Base-by-base conservation (phyloP, 2,329 filamentous ascomycete species). In the Ascochyta fabae region DNA sequence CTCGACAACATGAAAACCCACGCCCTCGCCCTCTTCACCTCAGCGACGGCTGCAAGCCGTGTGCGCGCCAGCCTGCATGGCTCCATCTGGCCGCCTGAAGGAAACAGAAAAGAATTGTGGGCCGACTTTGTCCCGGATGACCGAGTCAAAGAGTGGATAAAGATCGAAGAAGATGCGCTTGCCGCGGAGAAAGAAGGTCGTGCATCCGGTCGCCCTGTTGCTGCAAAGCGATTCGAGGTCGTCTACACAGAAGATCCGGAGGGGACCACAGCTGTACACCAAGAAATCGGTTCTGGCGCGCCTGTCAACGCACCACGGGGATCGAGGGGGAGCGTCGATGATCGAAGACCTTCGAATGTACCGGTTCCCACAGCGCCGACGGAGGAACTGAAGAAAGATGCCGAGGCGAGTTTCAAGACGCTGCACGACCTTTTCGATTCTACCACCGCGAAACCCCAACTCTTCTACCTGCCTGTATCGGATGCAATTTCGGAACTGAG, bases 1-100 rank as follows among this genome's bases (percentile, higher is more conserved):
- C 82, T 98, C 35, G 94, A 98, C 72, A 82, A 83, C 29, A 90
- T 98, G 68, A 88, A 90, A 61, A 96, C 93, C 0, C 95, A 99
- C 73, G 92, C 92, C 8, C 90, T 97, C 69, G 89, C 88, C 34
- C 79, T 85, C 23, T 94, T 98, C 72, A 79, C 81, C 40, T 88
- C 82, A 41, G 79, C 86, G 9, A 80, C 87, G 3, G 88, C 89
- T 3, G 95, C 95, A 4, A 86, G 88, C 0, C 85, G 91, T 22
- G 92, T 91, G 8, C 89, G 94, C 44, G 83, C 86, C 9, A 84
- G 84, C 2, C 80, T 98, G 2, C 94, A 99, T 75, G 85, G 87
- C 54, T 84, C 84, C 22, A 84, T 92, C 33, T 98, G 93, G 91
- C 94, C 94, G 0, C 86, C 92, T 55, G 94, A 98, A 77, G 86